These are phyloP conservation scores for Colletotrichum endophyticum DNA, from an alignment of 2,329 filamentous ascomycete genomes.

Conservation along the genomic window DNA sequence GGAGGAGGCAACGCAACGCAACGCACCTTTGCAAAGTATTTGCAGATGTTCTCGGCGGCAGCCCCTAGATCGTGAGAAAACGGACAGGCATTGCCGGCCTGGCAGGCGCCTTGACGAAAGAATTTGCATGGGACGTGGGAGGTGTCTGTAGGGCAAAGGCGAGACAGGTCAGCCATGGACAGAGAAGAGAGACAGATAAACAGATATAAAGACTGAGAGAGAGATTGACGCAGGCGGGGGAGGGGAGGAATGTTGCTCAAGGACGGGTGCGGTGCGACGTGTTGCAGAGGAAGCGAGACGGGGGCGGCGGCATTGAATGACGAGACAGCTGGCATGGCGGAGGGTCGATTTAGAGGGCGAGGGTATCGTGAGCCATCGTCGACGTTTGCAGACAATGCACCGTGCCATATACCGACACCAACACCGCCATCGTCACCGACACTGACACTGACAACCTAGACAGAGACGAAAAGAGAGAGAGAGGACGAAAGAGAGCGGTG, in stretches of 20 bases:
- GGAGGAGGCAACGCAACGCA: neutral
- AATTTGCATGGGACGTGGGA: constrained; percentile 99
- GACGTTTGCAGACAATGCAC: neutral
- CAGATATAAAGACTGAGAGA: neutral
- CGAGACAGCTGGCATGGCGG: neutral
- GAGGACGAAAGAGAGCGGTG: neutral
- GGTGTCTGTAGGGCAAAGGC: constrained; percentile 67
- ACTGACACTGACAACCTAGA: neutral
- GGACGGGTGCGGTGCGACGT: constrained; percentile 19
- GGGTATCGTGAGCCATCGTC: neutral
- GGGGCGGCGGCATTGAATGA: neutral
- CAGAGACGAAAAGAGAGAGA: neutral
- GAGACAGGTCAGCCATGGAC: constrained; percentile 16
- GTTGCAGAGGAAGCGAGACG: neutral
- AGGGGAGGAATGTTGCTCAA: constrained; percentile 10
- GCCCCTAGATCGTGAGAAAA: constrained; percentile 93
- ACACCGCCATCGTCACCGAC: neutral
- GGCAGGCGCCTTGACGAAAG: constrained; percentile 94
- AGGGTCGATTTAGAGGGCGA: neutral
- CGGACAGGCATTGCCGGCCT: constrained; percentile 93
- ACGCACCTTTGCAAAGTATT: constrained; percentile 96
- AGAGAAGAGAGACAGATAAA: neutral
- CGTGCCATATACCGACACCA: neutral
- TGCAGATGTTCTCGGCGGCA: constrained; percentile 89
- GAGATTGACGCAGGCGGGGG: neutral